Conservation (phyloP, 176 grass and related monocot genomes). For the Avena sativa region DNA sequence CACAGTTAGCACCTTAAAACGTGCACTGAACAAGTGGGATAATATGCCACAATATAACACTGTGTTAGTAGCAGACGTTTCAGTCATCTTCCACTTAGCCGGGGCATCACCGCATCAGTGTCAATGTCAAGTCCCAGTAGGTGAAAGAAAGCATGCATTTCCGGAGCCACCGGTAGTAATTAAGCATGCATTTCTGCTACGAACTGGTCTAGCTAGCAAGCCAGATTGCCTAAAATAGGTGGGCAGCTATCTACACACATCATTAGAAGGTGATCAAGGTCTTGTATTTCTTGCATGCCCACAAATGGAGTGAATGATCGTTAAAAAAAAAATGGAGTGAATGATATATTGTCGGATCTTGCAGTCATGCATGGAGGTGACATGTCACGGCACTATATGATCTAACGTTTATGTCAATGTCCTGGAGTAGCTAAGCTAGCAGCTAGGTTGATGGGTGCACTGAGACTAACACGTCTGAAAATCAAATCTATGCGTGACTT, state of each 20-base stretch:
- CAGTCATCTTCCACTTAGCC: conserved; percentile 2
- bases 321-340: too few relatives aligned
- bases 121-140: not conserved
- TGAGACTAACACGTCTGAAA: not conserved
- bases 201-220: not conserved
- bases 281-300: not conserved
- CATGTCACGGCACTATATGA: not conserved
- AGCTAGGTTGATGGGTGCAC: not conserved
- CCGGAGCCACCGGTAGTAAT: not conserved
- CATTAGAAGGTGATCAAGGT: not conserved
- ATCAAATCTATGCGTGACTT: not conserved
- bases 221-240: too few relatives aligned
- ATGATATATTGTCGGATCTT: not conserved
- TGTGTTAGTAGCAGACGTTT: not conserved
- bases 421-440: conserved; percentile 10
- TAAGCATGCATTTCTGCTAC: not conserved
- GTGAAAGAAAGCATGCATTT: too few relatives aligned
- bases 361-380: not conserved
- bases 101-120: not conserved
- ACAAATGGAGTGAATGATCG: not conserved
- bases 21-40: not conserved
- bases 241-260: not conserved
- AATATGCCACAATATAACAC: not conserved
- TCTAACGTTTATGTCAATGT: conserved; percentile 17
- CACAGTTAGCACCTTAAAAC: conserved; percentile 9